Evolutionary conservation across 148 eudicot species (phyloP).

Genomic region (Limonium bicolor): DNA sequence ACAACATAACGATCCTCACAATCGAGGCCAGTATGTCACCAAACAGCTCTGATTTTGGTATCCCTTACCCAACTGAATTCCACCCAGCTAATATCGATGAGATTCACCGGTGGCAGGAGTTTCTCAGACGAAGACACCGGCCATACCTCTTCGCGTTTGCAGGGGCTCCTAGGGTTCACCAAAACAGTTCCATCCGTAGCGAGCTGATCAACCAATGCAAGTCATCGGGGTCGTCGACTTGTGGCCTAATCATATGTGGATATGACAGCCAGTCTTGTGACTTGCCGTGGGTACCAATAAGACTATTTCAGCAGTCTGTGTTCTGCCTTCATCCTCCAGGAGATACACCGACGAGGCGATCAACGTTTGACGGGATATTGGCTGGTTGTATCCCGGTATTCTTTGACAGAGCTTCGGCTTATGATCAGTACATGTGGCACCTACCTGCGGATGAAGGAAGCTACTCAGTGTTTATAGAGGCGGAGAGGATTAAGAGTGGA

Average conservation of each 20-base stretch:
- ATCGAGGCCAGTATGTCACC: slow-evolving; percentile 65
- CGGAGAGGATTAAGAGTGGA: slow-evolving; percentile 23
- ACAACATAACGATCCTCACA: slow-evolving; percentile 45
- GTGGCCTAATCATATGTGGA: slow-evolving; percentile 67
- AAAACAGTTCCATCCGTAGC: slow-evolving; percentile 59
- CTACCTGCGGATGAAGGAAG: slow-evolving; percentile 53
- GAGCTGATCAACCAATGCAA: slow-evolving; percentile 66
- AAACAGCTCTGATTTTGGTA: slow-evolving; percentile 42
- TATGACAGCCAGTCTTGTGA: slow-evolving; percentile 61
- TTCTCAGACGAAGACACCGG: slow-evolving; percentile 22
- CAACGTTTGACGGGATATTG: slow-evolving; percentile 84
- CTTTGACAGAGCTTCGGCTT: slow-evolving; percentile 79
- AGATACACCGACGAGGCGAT: slow-evolving; percentile 84
- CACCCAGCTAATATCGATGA: slow-evolving; percentile 57
- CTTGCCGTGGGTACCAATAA: slow-evolving; percentile 69
- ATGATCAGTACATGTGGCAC: slow-evolving; percentile 84
- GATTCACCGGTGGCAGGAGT: slow-evolving; percentile 39
- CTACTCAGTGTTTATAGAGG: slow-evolving; percentile 28
- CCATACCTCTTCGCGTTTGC: slow-evolving; percentile 67
- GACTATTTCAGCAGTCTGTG: slow-evolving; percentile 78
- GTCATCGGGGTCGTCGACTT: slow-evolving; percentile 15
- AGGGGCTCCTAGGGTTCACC: slow-evolving; percentile 78
- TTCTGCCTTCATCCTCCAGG: slow-evolving; percentile 93
- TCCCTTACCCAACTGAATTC: slow-evolving; percentile 76
- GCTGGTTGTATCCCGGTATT: slow-evolving; percentile 98